Conservation (phyloP, 345 rosid genomes). For the Psidium friedrichsthalianum region DNA sequence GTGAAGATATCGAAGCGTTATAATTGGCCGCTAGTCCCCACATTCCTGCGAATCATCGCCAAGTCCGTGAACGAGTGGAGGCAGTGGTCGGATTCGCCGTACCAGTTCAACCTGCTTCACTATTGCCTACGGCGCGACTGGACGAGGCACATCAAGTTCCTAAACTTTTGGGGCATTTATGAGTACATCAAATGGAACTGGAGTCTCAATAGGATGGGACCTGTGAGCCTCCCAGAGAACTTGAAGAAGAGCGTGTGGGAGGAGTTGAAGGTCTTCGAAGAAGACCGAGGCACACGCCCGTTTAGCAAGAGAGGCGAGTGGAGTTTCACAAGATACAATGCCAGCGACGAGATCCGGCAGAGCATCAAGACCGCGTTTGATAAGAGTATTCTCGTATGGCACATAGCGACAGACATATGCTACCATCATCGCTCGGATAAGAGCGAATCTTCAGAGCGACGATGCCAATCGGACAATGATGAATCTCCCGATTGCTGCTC, state of each 20-base stretch:
- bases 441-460: neutral
- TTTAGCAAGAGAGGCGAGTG: neutral
- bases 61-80: neutral
- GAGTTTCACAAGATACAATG: neutral
- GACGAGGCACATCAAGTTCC: neutral
- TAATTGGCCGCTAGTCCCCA: neutral
- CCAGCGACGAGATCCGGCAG: neutral
- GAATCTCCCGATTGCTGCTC: too few relatives aligned
- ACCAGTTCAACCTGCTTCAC: neutral
- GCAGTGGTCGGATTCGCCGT: neutral
- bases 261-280: neutral
- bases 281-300: neutral
- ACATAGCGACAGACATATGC: neutral
- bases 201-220: neutral
- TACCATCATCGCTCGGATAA: neutral
- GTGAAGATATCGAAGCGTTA: neutral
- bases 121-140: neutral
- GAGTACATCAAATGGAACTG: neutral
- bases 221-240: neutral
- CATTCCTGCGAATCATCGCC: neutral
- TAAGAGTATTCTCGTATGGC: neutral
- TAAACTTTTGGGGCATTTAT: neutral
- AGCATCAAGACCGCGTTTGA: neutral
- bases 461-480: fast-evolving
- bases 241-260: neutral